phyloP scores from a whole-genome alignment of 129 eudicot genomes.

The Escallonia rubra region DNA sequence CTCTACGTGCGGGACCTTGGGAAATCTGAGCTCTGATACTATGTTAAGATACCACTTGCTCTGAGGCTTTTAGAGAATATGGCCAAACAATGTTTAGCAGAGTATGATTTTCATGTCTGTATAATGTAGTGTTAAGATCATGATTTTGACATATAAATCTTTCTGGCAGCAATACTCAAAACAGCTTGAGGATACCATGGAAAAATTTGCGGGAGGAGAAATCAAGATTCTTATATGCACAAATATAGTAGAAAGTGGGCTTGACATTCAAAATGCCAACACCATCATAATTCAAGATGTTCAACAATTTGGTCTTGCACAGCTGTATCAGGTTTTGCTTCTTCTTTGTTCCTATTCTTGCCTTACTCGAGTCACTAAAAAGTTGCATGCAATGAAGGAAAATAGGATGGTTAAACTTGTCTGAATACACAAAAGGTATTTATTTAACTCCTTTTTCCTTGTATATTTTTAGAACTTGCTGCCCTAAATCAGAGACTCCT shows the following conservation, averaged over 20 bases:
- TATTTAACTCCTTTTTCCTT: too few species aligned
- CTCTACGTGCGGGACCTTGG: too few species aligned
- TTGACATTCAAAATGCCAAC: slow-evolving; percentile 96
- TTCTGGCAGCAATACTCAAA: slow-evolving; percentile 83
- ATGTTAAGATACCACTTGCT: too few species aligned
- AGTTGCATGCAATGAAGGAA: too few species aligned
- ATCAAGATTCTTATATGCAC: slow-evolving; percentile 82
- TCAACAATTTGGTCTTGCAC: slow-evolving; percentile 96
- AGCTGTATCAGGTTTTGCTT: slow-evolving; percentile 66
- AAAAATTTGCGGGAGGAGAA: slow-evolving; percentile 70
- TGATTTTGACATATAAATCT: slow-evolving; percentile 2
- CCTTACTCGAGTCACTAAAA: neutral
- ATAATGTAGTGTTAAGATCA: slow-evolving; percentile 1
- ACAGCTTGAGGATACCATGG: slow-evolving; percentile 94
- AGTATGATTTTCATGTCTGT: neutral
- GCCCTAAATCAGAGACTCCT: too few species aligned
- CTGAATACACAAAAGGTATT: too few species aligned
- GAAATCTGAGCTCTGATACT: too few species aligned
- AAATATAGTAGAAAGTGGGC: slow-evolving; percentile 95
- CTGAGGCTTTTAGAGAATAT: too few species aligned
- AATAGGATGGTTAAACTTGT: too few species aligned
- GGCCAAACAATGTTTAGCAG: too few species aligned
- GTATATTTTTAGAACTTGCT: too few species aligned
- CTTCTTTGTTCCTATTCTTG: neutral
- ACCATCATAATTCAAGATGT: slow-evolving; percentile 92